A percentile compares a stretch with the other conserved stretches of the same genome.
Evolutionary conservation across 164 flowering plant species (phyloP).

Genomic region (Akebia trifoliata): DNA sequence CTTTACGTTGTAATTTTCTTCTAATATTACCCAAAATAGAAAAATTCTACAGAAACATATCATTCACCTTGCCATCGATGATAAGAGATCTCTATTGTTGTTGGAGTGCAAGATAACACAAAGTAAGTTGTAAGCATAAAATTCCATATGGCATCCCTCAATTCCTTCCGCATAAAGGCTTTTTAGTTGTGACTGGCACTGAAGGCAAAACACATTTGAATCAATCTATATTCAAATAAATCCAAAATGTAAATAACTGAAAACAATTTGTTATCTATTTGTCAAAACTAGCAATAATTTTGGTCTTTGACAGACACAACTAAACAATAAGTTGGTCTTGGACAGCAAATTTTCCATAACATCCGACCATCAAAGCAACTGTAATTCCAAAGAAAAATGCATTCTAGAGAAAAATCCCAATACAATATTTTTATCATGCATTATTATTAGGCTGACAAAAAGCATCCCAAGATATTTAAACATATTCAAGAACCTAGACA

Average conservation of each 20-base stretch:
- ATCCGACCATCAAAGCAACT: no score
- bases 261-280: not conserved
- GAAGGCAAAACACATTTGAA: slow-evolving; percentile 16
- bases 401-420: no score
- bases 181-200: slow-evolving; percentile 94
- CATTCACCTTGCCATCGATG: slow-evolving; percentile 82
- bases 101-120: slow-evolving; percentile 84
- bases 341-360: not conserved
- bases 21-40: not conserved
- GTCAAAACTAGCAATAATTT: not conserved
- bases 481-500: no score
- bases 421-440: no score
- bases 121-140: slow-evolving; percentile 86
- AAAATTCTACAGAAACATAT: not conserved
- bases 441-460: no score
- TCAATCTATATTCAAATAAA: not conserved
- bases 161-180: slow-evolving; percentile 91
- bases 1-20: no score
- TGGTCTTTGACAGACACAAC: not conserved
- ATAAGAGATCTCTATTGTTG: slow-evolving; percentile 75
- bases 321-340: not conserved
- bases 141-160: slow-evolving; percentile 81
- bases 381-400: no score
- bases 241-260: not conserved
- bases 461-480: no score